phyloP scores from a whole-genome alignment of 2,329 filamentous ascomycete species.

The Dothiorella sarmentorum region DNA sequence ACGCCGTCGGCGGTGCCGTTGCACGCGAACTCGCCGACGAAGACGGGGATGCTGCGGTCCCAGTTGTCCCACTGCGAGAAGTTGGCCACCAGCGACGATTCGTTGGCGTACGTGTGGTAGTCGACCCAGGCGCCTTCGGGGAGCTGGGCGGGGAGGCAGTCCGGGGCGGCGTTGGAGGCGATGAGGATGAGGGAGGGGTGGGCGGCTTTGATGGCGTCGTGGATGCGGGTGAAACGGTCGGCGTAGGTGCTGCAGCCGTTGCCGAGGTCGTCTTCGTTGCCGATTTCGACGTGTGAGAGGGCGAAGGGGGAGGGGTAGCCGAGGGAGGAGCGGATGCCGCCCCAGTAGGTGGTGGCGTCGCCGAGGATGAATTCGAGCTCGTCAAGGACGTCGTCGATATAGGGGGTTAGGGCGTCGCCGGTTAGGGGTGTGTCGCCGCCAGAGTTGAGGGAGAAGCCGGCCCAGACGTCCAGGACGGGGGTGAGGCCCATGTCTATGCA shows the following conservation, averaged over 20 bases:
- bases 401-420: constrained; percentile 51
- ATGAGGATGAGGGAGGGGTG: constrained; percentile 59
- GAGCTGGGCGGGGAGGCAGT: constrained; percentile 20
- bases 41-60: not conserved
- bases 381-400: constrained; percentile 59
- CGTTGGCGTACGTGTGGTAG: constrained; percentile 44
- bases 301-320: constrained; percentile 61
- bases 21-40: constrained; percentile 15
- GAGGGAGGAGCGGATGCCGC: constrained; percentile 54
- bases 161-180: constrained; percentile 41
- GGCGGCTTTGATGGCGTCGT: constrained; percentile 54
- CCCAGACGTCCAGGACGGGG: constrained; percentile 56
- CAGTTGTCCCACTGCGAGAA: constrained; percentile 44
- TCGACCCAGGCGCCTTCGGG: constrained; percentile 41
- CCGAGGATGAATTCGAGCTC: constrained; percentile 63
- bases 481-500: constrained; percentile 59
- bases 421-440: constrained; percentile 45
- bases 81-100: constrained; percentile 44
- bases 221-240: constrained; percentile 57
- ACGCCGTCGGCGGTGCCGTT: not conserved
- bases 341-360: constrained; percentile 52
- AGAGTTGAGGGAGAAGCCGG: constrained; percentile 49
- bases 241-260: constrained; percentile 39
- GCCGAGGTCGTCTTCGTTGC: constrained; percentile 64
- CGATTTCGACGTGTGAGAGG: constrained; percentile 62